phyloP scores from a whole-genome alignment of 1,284 basidiomycete species.

The Uromyces viciae-fabae region DNA sequence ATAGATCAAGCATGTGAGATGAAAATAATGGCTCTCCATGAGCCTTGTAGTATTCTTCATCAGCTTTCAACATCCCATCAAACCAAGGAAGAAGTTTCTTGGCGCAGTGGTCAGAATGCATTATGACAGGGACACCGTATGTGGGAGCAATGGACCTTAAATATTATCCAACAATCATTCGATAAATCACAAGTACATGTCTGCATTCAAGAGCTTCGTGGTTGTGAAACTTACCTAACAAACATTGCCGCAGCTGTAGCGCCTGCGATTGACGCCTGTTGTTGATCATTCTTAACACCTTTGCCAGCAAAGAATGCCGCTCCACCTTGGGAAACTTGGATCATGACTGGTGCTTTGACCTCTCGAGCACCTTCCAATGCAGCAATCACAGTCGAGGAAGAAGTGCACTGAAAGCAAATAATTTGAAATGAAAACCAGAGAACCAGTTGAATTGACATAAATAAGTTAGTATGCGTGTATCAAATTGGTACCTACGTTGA shows the following conservation, averaged over 20 bases:
- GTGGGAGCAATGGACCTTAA: conserved; percentile 44
- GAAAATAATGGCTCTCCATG: conserved; percentile 84
- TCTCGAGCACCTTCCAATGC: conserved; percentile 83
- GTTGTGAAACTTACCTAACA: conserved; percentile 61
- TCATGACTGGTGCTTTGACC: conserved; percentile 94
- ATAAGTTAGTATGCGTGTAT: not conserved
- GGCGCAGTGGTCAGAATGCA: conserved; percentile 99
- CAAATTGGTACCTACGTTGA: conserved; percentile 28
- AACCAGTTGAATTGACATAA: not conserved
- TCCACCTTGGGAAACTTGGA: conserved; percentile 96
- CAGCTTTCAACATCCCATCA: conserved; percentile 93
- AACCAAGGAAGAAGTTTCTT: conserved; percentile 99
- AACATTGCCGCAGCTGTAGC: conserved; percentile 90
- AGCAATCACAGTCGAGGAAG: conserved; percentile 79
- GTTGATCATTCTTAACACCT: conserved; percentile 88
- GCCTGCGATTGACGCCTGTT: conserved; percentile 92
- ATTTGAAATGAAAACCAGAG: not conserved
- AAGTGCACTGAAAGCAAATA: conserved; percentile 53
- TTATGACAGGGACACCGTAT: conserved; percentile 70
- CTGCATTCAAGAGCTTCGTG: conserved; percentile 53
- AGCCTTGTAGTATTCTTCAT: conserved; percentile 86
- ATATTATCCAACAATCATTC: not conserved
- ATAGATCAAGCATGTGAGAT: conserved; percentile 98
- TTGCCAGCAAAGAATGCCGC: conserved; percentile 96
- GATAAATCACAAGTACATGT: not conserved